Evolutionary conservation across 257 asterid species (phyloP), one percentile per base, ranked within the genome.

Genomic region (Catharanthus roseus): DNA sequence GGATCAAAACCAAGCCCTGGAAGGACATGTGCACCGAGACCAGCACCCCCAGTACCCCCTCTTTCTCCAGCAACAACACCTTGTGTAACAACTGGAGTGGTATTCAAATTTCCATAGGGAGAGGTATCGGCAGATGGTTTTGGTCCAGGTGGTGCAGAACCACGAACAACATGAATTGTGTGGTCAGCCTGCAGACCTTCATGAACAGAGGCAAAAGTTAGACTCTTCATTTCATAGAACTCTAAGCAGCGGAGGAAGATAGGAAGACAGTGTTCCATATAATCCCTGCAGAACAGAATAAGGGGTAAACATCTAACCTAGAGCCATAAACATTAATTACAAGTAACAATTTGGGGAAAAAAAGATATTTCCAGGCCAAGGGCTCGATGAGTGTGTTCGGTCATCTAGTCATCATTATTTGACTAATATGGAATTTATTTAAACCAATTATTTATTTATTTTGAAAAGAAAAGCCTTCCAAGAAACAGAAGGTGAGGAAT

Each of bases 151-250:
- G 90, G 78, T 57, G 85, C 82, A 78, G 70, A 87, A 57, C 88
- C 90, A 60, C 90, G 85, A 55, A 87, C 87, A 84, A 87, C 76
- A 71, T 87, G 93, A 61, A 87, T 74, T 2, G 93, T 87, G 80
- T 87, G 93, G 82, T 85, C 88, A 63, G 83, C 86, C 77, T 87
- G 87, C 70, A 87, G 74, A 65, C 87, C 93, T 86, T 82, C 82
- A 21, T 1, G 39, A 31, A 60, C 23, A 6, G 7, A 45, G 18
- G 10, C 51, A 45, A 13, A 28, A 15, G 65, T 60, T 23, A 60
- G 16, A 31, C 24, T 60, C 16, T 60, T 18, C 42, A 60, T 60
- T 60, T 36, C 42, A 60, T 31, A 4, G 31, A 60, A 29, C 65
- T 58, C 31, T 18, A 58, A 18, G 39, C 2, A 13, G 23, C 18